phyloP scores from a whole-genome alignment of 2,329 filamentous ascomycete species.

The Sphaceloma murrayae region DNA sequence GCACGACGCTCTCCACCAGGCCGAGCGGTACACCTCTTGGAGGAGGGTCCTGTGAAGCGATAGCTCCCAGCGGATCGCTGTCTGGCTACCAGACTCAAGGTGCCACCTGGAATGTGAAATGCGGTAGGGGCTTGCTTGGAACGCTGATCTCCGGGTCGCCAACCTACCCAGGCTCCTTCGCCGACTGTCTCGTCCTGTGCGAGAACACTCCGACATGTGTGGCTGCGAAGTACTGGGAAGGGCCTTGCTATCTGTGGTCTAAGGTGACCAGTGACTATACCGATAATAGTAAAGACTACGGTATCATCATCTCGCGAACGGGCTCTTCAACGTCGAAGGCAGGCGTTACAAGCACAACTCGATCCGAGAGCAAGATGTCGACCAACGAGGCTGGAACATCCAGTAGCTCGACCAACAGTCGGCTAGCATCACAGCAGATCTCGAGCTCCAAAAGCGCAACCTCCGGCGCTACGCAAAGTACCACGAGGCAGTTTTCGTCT shows the following conservation, averaged over 20 bases:
- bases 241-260: neutral
- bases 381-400: neutral
- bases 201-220: constrained; percentile 1
- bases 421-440: neutral
- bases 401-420: neutral
- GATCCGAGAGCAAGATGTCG: neutral
- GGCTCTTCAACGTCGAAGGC: neutral
- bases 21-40: neutral
- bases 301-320: neutral
- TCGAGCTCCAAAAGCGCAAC: neutral
- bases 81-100: neutral
- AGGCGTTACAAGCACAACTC: neutral
- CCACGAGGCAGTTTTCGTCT: too few species aligned
- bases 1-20: neutral
- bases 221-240: neutral
- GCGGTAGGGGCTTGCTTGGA: neutral
- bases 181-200: constrained; percentile 3
- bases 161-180: neutral
- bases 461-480: neutral
- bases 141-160: neutral
- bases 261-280: constrained; percentile 5
- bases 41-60: neutral
- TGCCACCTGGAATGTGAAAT: constrained; percentile 2
- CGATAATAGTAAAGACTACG: neutral
- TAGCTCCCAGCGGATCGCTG: neutral